A percentile compares a stretch with the other conserved stretches of the same genome.
phyloP scores from a whole-genome alignment of 225 moss, liverwort and hornwort genomes.

The Climacium dendroides region DNA sequence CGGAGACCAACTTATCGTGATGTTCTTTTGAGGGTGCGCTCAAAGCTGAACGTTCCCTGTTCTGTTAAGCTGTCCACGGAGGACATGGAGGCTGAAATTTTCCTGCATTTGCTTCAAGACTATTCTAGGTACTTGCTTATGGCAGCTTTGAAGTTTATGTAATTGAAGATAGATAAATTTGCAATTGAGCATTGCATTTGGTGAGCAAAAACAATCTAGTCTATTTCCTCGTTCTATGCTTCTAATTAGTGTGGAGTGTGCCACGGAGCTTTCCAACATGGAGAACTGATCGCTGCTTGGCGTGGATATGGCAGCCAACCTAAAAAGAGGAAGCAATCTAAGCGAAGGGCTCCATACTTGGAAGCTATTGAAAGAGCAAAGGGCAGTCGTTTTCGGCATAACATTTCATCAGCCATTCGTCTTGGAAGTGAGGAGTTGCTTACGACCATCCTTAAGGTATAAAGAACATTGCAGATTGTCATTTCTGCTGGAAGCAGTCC shows the following conservation, averaged over 20 bases:
- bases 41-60: slow-evolving; percentile 70
- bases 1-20: slow-evolving; percentile 79
- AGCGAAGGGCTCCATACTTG: slow-evolving; percentile 34
- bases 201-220: background rate
- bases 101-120: slow-evolving; percentile 74
- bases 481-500: background rate
- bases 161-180: background rate
- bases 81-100: slow-evolving; percentile 94
- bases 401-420: slow-evolving; percentile 49
- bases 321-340: slow-evolving; percentile 14
- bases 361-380: slow-evolving; percentile 34
- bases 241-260: background rate
- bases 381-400: slow-evolving; percentile 31
- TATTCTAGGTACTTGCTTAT: slow-evolving; percentile 51
- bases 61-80: slow-evolving; percentile 61
- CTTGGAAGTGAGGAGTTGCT: slow-evolving; percentile 74
- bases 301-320: slow-evolving; percentile 34
- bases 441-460: slow-evolving; percentile 56
- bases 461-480: background rate
- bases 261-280: background rate
- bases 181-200: background rate
- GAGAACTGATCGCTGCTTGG: background rate
- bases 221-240: background rate
- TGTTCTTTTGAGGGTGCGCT: slow-evolving; percentile 68
- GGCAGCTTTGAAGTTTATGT: background rate